phyloP scores from a whole-genome alignment of 331 rosid genomes.

The Erythrophleum ivorense region DNA sequence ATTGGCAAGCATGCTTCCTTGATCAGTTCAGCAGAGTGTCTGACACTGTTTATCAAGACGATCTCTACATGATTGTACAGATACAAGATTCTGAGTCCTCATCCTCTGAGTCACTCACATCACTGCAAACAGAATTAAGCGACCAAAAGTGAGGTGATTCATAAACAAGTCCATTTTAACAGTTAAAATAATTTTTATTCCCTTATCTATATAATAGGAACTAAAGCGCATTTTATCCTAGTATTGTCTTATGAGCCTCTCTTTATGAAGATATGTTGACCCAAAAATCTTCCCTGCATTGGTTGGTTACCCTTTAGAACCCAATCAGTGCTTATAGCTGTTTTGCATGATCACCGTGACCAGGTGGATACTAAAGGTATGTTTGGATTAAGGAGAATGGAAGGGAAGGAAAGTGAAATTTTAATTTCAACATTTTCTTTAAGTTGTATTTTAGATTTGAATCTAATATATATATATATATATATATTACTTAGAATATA shows the following conservation, averaged over 20 bases:
- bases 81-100: constrained; percentile 54
- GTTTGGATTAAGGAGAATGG: no score
- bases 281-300: constrained; percentile 15
- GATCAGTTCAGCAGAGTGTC: constrained; percentile 41
- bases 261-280: not conserved
- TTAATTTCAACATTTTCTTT: no score
- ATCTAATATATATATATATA: no score
- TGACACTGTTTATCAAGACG: not conserved
- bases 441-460: no score
- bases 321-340: not conserved
- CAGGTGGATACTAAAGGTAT: no score
- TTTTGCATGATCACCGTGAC: not conserved
- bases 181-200: not conserved
- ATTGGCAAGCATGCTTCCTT: constrained; percentile 32
- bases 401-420: no score
- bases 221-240: no score
- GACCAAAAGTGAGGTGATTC: constrained; percentile 30
- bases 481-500: no score
- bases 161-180: not conserved
- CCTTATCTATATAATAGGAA: constrained; percentile 22
- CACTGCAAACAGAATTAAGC: constrained; percentile 51
- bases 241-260: no score
- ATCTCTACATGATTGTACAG: constrained; percentile 58
- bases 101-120: constrained; percentile 60
- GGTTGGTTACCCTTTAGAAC: not conserved